Base-by-base conservation (phyloP, 805 yeast species). In the Kluyveromyces lactis region DNA sequence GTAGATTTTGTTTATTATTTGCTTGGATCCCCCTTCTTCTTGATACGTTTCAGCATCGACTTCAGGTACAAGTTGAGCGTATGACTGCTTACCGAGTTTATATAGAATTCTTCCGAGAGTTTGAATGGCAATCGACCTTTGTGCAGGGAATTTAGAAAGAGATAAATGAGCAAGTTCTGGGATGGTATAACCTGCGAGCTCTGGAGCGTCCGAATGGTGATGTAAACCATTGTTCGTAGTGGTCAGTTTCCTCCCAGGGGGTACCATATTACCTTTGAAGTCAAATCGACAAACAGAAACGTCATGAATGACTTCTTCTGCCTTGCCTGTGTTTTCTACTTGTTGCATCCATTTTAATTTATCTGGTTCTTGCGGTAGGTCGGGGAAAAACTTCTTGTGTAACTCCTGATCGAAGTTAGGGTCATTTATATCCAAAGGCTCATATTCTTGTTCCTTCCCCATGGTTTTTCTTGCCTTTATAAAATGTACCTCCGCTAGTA, bases 261-360 rank as follows among this genome's bases (percentile, higher is more conserved):
- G 68, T 3, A 92, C 68, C 43, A 92, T 58, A 49, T 84, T 69
- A 9, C 97, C 98, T 37, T 77, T 68, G 60, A 92, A 87, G 53
- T 90, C 97, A 55, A 92, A 92, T 46, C 99, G 66, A 55, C 90
- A 66, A 38, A 83, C 86, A 4, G 81, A 60, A 4, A 82, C 73
- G 36, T 79, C 48, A 63, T 68, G 49, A 60, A 66, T 62, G 0
- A 62, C 49, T 9, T 51, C 34, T 10, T 47, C 53, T 0, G 47
- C 40, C 18, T 63, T 60, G 10, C 9, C 13, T 10, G 60, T 45
- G 1, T 73, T 69, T 18, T 73, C 67, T 1, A 80, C 73, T 2
- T 84, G 78, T 42, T 80, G 73, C 95, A 89, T 89, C 99, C 99
- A 92, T 43, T 87, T 83, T 41, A 92, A 60, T 50, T 85, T 82